A percentile compares a stretch with the other conserved stretches of the same genome.
phyloP scores from a whole-genome alignment of 2,329 filamentous ascomycete genomes.

The Neopestalotiopsis sp. region DNA sequence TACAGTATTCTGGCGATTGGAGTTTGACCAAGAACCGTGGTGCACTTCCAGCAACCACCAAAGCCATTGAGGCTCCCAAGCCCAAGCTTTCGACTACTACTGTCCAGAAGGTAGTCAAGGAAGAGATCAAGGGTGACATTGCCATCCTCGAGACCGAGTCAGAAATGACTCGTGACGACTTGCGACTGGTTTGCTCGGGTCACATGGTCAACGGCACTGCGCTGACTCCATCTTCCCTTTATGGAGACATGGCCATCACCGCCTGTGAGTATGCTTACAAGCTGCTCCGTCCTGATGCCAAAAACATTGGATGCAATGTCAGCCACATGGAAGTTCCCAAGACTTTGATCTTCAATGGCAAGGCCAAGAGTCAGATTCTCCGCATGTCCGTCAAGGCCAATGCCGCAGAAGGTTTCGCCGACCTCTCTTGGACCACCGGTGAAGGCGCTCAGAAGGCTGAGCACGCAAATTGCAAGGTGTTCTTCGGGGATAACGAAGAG shows the following conservation, averaged over 20 bases:
- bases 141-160: conserved; percentile 69
- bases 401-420: conserved; percentile 57
- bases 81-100: conserved; percentile 68
- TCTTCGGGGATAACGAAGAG: conserved; percentile 62
- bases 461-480: conserved; percentile 67
- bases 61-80: conserved; percentile 41
- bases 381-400: conserved; percentile 66
- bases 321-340: conserved; percentile 72
- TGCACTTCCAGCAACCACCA: conserved; percentile 48
- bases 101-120: conserved; percentile 67
- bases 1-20: conserved; percentile 67
- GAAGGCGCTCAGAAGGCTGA: conserved; percentile 64
- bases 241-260: conserved; percentile 59
- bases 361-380: conserved; percentile 59
- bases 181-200: conserved; percentile 66
- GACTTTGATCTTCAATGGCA: conserved; percentile 65
- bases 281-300: conserved; percentile 61
- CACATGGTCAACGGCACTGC: conserved; percentile 72
- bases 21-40: conserved; percentile 70
- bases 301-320: conserved; percentile 67
- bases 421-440: conserved; percentile 64
- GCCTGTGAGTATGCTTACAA: conserved; percentile 72
- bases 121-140: conserved; percentile 65
- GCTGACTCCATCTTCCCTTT: conserved; percentile 66
- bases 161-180: conserved; percentile 67